phyloP scores from a whole-genome alignment of 106 monocot genomes.

The Gastrodia elata region DNA sequence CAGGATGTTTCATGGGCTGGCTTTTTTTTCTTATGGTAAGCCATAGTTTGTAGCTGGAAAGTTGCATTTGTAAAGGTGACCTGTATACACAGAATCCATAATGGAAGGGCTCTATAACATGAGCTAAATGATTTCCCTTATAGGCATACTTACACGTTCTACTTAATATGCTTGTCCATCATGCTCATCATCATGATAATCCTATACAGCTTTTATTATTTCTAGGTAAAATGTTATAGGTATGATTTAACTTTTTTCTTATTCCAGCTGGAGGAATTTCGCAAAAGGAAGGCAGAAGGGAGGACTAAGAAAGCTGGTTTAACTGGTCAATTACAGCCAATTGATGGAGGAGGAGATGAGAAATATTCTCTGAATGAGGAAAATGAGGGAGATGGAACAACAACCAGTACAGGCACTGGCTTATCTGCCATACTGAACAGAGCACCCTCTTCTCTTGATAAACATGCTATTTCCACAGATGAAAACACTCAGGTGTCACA shows the following conservation, averaged over 20 bases:
- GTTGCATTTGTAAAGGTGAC: not conserved
- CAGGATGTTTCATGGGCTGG: not conserved
- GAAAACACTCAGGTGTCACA: conserved; percentile 10
- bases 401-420: not conserved
- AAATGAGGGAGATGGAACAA: conserved; percentile 14
- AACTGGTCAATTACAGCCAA: conserved; percentile 28
- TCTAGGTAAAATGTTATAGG: not conserved
- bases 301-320: conserved; percentile 38
- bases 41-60: not conserved
- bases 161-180: not conserved
- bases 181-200: not conserved
- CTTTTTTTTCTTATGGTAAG: not conserved
- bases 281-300: conserved; percentile 63
- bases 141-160: not conserved
- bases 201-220: not conserved
- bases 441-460: conserved; percentile 12
- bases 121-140: not conserved
- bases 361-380: conserved; percentile 23
- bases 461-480: conserved; percentile 19
- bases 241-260: conserved; percentile 8
- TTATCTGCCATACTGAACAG: conserved; percentile 6
- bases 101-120: not conserved
- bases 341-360: conserved; percentile 24
- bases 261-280: conserved; percentile 73
- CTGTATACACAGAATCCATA: not conserved